A percentile compares a stretch with the other conserved stretches of the same genome.
Conservation (phyloP, 768 basidiomycete genomes). For the Royoungia palumana region DNA sequence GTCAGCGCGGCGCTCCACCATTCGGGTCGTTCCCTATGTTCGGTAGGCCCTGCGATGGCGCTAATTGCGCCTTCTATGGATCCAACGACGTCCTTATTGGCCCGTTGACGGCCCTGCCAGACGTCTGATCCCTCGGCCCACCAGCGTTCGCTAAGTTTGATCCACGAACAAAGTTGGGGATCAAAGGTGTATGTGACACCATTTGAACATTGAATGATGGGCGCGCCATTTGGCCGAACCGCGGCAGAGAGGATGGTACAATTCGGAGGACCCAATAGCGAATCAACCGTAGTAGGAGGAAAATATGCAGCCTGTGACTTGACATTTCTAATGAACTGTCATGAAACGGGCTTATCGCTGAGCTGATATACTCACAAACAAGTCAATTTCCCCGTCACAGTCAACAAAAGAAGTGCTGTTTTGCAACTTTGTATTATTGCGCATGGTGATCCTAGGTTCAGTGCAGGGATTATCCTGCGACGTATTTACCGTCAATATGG, state of each 20-base stretch:
- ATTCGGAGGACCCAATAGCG: constrained; percentile 58
- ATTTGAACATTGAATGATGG: constrained; percentile 71
- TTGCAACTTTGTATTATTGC: constrained; percentile 66
- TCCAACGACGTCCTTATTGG: constrained; percentile 53
- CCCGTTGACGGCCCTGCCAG: constrained; percentile 72
- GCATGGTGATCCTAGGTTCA: constrained; percentile 69
- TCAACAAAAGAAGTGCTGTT: constrained; percentile 66
- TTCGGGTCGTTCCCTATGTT: constrained; percentile 51
- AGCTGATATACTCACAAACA: constrained; percentile 55
- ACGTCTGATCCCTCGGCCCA: constrained; percentile 80
- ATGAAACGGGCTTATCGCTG: neutral
- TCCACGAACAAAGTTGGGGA: constrained; percentile 59
- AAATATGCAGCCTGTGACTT: constrained; percentile 64
- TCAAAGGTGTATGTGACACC: constrained; percentile 85
- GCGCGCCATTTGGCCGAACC: constrained; percentile 77
- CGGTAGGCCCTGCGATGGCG: constrained; percentile 32
- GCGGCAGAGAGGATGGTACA: constrained; percentile 58
- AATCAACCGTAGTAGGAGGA: constrained; percentile 57
- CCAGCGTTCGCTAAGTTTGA: constrained; percentile 77
- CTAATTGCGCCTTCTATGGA: constrained; percentile 54
- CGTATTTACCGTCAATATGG: constrained; percentile 1
- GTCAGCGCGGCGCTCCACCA: constrained; percentile 87
- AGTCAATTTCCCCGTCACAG: constrained; percentile 65
- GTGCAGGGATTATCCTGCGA: constrained; percentile 62
- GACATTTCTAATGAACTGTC: constrained; percentile 60